These are phyloP conservation scores for Paxillus ammoniavirescens DNA, from an alignment of 768 basidiomycete species.

Conservation along the genomic window DNA sequence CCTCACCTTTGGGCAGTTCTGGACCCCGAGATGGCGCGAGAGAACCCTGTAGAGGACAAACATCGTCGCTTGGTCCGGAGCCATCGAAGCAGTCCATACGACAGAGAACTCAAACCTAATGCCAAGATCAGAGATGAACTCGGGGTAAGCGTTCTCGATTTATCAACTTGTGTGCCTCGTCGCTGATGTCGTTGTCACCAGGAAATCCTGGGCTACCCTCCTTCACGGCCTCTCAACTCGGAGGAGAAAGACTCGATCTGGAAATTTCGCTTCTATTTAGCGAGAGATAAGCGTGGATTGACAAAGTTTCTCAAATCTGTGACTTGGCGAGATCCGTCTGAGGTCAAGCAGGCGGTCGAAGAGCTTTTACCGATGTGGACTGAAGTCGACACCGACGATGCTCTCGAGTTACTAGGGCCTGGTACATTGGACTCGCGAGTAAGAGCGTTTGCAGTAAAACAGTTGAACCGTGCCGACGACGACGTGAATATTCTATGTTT, in stretches of 20 bases:
- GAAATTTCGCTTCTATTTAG: constrained; percentile 99
- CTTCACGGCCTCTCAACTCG: constrained; percentile 79
- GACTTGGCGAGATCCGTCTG: constrained; percentile 93
- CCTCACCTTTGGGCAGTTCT: constrained; percentile 80
- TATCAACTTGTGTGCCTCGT: neutral
- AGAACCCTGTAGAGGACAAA: constrained; percentile 98
- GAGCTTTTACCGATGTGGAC: constrained; percentile 95
- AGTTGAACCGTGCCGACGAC: constrained; percentile 88
- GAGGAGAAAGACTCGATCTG: constrained; percentile 97
- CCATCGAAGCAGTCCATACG: constrained; percentile 92
- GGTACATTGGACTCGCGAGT: constrained; percentile 89
- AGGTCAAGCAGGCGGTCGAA: constrained; percentile 98
- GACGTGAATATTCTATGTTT: constrained; percentile 55
- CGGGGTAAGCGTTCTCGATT: constrained; percentile 50
- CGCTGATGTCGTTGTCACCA: constrained; percentile 28
- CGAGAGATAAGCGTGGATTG: constrained; percentile 86
- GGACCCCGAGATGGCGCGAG: constrained; percentile 87
- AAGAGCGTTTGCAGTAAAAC: constrained; percentile 89
- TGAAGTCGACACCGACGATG: constrained; percentile 95
- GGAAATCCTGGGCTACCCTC: constrained; percentile 90
- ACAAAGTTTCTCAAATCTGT: constrained; percentile 98
- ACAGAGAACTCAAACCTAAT: constrained; percentile 94
- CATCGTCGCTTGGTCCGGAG: constrained; percentile 92
- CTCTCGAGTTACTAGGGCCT: constrained; percentile 91
- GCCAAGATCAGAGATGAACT: constrained; percentile 94